Base-by-base conservation (phyloP, 345 rosid species). In the Jatropha curcas region DNA sequence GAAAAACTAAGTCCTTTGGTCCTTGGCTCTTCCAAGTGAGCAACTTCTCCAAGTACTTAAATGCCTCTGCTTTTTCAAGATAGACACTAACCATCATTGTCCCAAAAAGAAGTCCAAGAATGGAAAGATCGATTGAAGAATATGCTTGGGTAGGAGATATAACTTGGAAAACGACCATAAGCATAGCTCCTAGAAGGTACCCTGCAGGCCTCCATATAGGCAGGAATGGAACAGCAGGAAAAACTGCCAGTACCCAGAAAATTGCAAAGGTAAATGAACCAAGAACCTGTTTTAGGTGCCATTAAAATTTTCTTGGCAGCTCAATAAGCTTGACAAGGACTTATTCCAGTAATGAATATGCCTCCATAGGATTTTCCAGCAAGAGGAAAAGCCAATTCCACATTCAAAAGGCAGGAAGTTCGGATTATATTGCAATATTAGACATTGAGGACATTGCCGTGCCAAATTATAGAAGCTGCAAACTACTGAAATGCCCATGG, bases 191-290 rank as follows among this genome's bases (percentile, higher is more conserved):
- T 0, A 91, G 74, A 3, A 90, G 89, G 31, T 96, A 90, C 27
- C 98, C 98, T 0, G 97, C 96, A 7, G 94, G 90, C 73, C 97
- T 82, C 64, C 98, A 97, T 20, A 91, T 81, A 14, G 98, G 97
- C 9, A 94, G 74, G 45, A 85, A 79, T 0, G 96, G 94, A 3
- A 87, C 88, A 0, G 92, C 84, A 0, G 97, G 92, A 75, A 94
- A 91, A 71, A 94, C 94, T 3, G 98, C 96, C 58, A 88, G 68
- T 7, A 91, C 72, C 97, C 96, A 94, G 88, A 91, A 94, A 22
- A 85, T 58, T 41, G 81, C 85, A 50, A 91, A 91, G 58, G 94
- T 92, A 1, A 81, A n/a, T 11, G 88, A 87, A 5, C 97, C 97
- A 7, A 88, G 76, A 68, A 85, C 77, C 64, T 4, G 16, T 83